Evolutionary conservation across 257 asterid species (phyloP), one percentile per base, ranked within the genome.

Genomic region (Ballota nigra): DNA sequence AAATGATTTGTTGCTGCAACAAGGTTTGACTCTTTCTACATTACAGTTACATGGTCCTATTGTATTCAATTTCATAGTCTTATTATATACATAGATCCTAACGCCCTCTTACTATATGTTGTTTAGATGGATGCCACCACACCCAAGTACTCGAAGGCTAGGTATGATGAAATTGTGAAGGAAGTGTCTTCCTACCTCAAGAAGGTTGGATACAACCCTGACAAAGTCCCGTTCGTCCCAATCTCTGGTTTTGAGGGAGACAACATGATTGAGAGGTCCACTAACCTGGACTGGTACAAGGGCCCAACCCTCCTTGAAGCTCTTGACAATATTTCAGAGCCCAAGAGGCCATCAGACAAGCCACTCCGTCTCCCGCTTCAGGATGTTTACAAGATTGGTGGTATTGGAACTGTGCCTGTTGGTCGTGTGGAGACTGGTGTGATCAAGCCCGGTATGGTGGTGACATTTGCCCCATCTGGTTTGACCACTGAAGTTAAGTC

Each of bases 111-210:
- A 53, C 41, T 1, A 13, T 20, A 11, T 10, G 16, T 31, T 18
- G 0, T 68, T 19, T 69, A 88, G 96, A 90, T 90, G 92, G 95
- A 90, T 73, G 96, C 96, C 56, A 90, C 96, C 69, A 87, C 96
- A 2, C 95, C 96, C 0, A 89, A 89, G 61, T 89, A 89, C 85
- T 89, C 96, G 8, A 89, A 87, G 89, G 79, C 96, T 0, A 85
- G 96, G 69, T 89, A 79, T 0, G 96, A 89, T 13, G 96, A 89
- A 83, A 89, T 89, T 2, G 86, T 87, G 22, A 89, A 89, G 88
- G 96, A 89, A 66, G 96, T 89, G 7, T 81, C 95, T 1, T 89
- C 95, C n/a, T 89, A 89, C 84, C 78, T 89, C 64, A 88, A n/a
- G n/a, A n/a, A n/a, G n/a, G n/a, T n/a, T n/a, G n/a, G n/a, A n/a